Percentiles rank a stretch among this genome's conserved stretches.
phyloP scores from a whole-genome alignment of 23 red algal species.

The Chondrus crispus region DNA sequence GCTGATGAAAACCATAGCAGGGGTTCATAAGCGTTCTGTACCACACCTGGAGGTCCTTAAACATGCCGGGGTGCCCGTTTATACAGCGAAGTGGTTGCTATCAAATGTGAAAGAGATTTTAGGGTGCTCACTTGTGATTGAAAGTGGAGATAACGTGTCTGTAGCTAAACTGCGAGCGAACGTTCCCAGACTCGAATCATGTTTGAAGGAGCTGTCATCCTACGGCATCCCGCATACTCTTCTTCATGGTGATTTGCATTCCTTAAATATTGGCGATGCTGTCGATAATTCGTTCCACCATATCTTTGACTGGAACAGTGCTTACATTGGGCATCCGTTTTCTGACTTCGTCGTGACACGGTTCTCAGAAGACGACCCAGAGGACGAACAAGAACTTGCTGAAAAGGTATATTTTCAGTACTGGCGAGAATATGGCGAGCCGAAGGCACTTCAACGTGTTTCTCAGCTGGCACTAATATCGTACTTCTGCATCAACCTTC shows the following conservation, averaged over 20 bases:
- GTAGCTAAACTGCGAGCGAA: neutral
- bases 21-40: neutral
- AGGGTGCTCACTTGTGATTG: neutral
- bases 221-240: neutral
- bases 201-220: neutral
- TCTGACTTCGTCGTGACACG: constrained; percentile 1
- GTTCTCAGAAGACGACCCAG: neutral
- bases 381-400: neutral
- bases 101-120: neutral
- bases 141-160: neutral
- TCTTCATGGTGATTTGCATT: constrained; percentile 34
- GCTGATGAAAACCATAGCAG: too few relatives aligned
- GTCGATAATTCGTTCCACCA: neutral
- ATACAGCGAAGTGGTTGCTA: too few relatives aligned
- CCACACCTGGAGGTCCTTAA: neutral
- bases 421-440: neutral
- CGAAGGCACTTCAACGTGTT: neutral
- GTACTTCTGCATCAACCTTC: neutral
- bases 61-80: neutral
- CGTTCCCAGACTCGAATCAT: neutral
- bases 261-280: neutral
- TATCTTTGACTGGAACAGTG: constrained; percentile 12
- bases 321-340: constrained; percentile 30
- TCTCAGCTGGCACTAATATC: neutral
- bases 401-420: neutral